phyloP scores from a whole-genome alignment of 306 rosid genomes.

The Malus fusca region DNA sequence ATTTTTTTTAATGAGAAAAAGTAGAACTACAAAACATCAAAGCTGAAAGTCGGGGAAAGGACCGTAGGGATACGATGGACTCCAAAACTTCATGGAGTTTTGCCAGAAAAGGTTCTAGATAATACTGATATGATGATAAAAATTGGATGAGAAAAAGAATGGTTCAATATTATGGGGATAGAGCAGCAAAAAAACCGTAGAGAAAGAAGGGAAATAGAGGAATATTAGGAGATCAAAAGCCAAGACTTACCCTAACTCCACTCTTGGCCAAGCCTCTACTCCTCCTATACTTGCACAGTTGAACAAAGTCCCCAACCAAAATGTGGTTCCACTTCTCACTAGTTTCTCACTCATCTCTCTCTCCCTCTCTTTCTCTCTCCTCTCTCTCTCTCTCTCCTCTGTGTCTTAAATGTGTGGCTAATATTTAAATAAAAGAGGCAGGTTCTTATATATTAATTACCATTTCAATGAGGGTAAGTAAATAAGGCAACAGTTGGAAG shows the following conservation, averaged over 20 bases:
- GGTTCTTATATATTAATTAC: conserved; percentile 10
- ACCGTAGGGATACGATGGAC: too few species aligned
- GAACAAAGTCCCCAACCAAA: conserved; percentile 26
- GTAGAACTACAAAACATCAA: too few species aligned
- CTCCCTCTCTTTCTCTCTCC: conserved; percentile 8
- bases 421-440: background rate
- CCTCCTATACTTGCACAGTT: conserved; percentile 1
- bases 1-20: background rate
- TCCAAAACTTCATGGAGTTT: background rate
- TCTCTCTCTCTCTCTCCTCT: conserved; percentile 12
- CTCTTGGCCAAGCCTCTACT: conserved; percentile 35
- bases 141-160: background rate
- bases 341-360: conserved; percentile 23
- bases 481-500: conserved; percentile 16
- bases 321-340: conserved; percentile 30
- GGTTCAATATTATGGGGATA: conserved; percentile 1
- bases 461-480: conserved; percentile 27
- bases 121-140: background rate
- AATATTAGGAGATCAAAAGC: conserved; percentile 27
- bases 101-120: background rate
- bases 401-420: conserved; percentile 36
- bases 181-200: conserved; percentile 17
- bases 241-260: conserved; percentile 35
- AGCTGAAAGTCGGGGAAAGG: too few species aligned
- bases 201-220: conserved; percentile 20